Evolutionary conservation across 441 rosid genomes (phyloP), one percentile per base, ranked within the genome.

Genomic region (Syzygium syzygioides): DNA sequence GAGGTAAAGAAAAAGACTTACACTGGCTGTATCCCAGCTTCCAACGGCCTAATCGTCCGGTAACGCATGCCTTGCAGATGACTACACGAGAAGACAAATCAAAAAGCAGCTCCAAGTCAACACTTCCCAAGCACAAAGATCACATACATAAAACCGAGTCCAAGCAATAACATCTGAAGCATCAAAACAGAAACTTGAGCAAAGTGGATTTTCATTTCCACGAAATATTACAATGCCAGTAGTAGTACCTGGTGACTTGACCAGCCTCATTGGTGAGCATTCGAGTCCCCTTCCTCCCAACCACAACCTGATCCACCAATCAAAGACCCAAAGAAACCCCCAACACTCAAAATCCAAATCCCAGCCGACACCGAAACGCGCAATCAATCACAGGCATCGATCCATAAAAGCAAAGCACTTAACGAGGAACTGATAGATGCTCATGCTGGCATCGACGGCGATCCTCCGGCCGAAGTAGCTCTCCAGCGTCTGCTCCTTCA

Each of bases 401-500:
- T n/a, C 1, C 68, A 54, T 1, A 54, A 0, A 41, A 41, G 59
- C 86, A 57, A 41, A 41, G 45, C 45, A 37, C 66, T 28, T 59
- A 56, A 87, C 88, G 18, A 85, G 89, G 86, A 87, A 87, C 89
- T 34, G 89, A 52, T 98, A 96, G 80, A 97, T 98, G 94, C 98
- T 96, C 98, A 95, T 94, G 96, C 99, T 96, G 76, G 99, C 99
- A 88, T 98, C 98, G 55, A 98, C 90, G 37, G 99, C 98, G n/a
- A 97, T 97, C 92, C 95, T 95, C 50, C 95, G 94, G 85, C 98
- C 98, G 48, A 95, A 98, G 88, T 92, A 98, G 93, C 96, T 94
- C 90, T 98, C 97, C 84, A 97, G 94, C 91, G 95, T 97, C 91
- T 95, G 97, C 90, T 95, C 99, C 91, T 93, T 98, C 98, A 95